Evolutionary conservation across 2,329 filamentous ascomycete species (phyloP).

Genomic region (Penicillium sp.): DNA sequence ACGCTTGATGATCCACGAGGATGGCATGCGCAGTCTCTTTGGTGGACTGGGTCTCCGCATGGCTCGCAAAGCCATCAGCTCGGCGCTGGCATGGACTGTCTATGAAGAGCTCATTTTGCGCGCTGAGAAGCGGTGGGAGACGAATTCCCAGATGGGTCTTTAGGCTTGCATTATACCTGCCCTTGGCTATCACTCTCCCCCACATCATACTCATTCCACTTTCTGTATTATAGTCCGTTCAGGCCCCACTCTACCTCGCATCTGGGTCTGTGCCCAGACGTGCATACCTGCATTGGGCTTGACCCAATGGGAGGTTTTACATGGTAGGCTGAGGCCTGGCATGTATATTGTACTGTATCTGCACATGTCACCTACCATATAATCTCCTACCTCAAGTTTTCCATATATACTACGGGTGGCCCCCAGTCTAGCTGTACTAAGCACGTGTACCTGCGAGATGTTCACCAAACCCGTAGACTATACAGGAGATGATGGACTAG

Average conservation of each 20-base stretch:
- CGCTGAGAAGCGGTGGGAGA: constrained; percentile 53
- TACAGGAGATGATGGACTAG: not conserved
- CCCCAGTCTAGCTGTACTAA: not conserved
- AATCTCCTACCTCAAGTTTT: not conserved
- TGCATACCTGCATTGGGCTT: constrained; percentile 11
- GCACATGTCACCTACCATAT: not conserved
- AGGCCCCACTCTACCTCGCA: not conserved
- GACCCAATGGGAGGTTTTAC: not conserved
- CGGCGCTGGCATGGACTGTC: constrained; percentile 93
- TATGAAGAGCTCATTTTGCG: constrained; percentile 89
- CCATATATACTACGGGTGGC: not conserved
- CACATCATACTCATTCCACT: not conserved
- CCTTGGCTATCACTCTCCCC: not conserved
- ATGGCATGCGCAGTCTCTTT: constrained; percentile 76
- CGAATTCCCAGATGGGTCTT: constrained; percentile 25
- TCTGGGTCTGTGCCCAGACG: constrained; percentile 1
- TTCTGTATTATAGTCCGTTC: constrained; percentile 19
- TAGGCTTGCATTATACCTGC: constrained; percentile 2
- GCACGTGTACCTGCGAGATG: not conserved
- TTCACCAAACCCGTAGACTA: not conserved
- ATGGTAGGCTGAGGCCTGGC: not conserved
- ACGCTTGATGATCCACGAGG: constrained; percentile 74
- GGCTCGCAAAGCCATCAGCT: constrained; percentile 86
- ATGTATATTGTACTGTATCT: constrained; percentile 4
- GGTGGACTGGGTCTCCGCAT: constrained; percentile 84